phyloP scores from a whole-genome alignment of 2,329 filamentous ascomycete species.

The Cladosporium oxysporum region DNA sequence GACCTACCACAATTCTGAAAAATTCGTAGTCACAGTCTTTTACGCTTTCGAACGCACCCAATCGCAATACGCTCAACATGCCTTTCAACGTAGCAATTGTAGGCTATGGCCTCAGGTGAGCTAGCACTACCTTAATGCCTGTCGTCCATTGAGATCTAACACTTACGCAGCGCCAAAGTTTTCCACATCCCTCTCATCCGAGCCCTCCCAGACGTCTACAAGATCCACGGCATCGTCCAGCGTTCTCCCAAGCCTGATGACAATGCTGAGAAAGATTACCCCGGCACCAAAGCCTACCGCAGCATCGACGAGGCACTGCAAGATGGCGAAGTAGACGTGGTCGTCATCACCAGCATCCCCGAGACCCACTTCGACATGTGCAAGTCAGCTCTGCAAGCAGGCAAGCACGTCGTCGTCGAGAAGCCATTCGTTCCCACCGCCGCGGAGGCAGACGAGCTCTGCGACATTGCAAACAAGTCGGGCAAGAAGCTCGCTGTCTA shows the following conservation, averaged over 20 bases:
- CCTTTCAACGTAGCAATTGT: constrained; percentile 59
- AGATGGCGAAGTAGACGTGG: constrained; percentile 66
- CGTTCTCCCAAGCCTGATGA: constrained; percentile 64
- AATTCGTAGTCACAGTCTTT: not conserved
- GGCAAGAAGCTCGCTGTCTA: constrained; percentile 50
- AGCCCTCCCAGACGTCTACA: constrained; percentile 60
- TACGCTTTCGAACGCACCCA: not conserved
- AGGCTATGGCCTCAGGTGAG: constrained; percentile 58
- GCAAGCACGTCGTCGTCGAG: constrained; percentile 79
- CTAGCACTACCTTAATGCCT: not conserved
- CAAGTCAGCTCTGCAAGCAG: constrained; percentile 64
- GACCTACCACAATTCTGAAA: not conserved
- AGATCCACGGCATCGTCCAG: constrained; percentile 74
- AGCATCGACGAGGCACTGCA: constrained; percentile 63
- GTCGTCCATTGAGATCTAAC: not conserved
- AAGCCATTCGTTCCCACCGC: constrained; percentile 78
- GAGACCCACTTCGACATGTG: constrained; percentile 68
- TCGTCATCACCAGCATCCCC: constrained; percentile 71
- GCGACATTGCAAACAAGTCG: constrained; percentile 40
- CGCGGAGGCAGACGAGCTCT: constrained; percentile 66
- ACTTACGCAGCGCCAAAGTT: constrained; percentile 60
- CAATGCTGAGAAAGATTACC: constrained; percentile 70
- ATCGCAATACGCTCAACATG: not conserved
- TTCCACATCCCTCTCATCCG: constrained; percentile 82
- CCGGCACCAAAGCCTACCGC: constrained; percentile 64